These are phyloP conservation scores for Diaporthe australafricana DNA, from an alignment of 2,329 filamentous ascomycete species.

Conservation along the genomic window DNA sequence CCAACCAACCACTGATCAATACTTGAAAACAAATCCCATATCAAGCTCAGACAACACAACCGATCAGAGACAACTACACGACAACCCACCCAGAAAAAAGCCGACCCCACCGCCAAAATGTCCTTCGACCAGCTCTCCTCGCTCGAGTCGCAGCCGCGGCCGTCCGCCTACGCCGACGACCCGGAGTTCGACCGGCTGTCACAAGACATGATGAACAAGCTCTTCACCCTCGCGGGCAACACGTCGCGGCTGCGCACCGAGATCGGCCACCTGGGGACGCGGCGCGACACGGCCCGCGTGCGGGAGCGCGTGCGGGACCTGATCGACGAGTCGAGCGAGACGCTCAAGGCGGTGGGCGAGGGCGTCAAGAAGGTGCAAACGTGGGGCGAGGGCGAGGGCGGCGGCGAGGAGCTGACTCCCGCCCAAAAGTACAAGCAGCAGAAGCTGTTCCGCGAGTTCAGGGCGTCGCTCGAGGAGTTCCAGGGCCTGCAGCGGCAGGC, in stretches of 20 bases:
- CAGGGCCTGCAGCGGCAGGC: slow-evolving; percentile 90
- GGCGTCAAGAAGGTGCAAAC: slow-evolving; percentile 91
- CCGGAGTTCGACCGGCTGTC: slow-evolving; percentile 90
- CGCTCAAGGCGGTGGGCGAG: slow-evolving; percentile 93
- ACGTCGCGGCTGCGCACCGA: slow-evolving; percentile 88
- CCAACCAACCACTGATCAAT: background rate
- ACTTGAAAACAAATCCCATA: background rate
- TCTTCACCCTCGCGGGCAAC: slow-evolving; percentile 90
- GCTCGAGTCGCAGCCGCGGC: slow-evolving; percentile 78
- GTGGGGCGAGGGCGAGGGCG: slow-evolving; percentile 58
- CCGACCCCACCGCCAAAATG: slow-evolving; percentile 64
- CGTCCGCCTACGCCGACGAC: slow-evolving; percentile 83
- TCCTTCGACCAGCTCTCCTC: slow-evolving; percentile 90
- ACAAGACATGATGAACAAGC: slow-evolving; percentile 84
- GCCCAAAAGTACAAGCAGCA: slow-evolving; percentile 97
- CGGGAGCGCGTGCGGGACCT: slow-evolving; percentile 90
- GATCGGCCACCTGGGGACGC: slow-evolving; percentile 86
- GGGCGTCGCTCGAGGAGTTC: slow-evolving; percentile 88
- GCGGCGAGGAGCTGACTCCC: slow-evolving; percentile 78
- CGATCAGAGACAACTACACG: background rate
- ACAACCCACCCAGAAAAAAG: background rate
- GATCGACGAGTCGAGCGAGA: slow-evolving; percentile 85
- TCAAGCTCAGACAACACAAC: background rate
- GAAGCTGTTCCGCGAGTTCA: slow-evolving; percentile 94
- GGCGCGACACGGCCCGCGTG: slow-evolving; percentile 89